These are phyloP conservation scores for Citrus sp. DNA, from an alignment of 345 rosid species.

Conservation along the genomic window DNA sequence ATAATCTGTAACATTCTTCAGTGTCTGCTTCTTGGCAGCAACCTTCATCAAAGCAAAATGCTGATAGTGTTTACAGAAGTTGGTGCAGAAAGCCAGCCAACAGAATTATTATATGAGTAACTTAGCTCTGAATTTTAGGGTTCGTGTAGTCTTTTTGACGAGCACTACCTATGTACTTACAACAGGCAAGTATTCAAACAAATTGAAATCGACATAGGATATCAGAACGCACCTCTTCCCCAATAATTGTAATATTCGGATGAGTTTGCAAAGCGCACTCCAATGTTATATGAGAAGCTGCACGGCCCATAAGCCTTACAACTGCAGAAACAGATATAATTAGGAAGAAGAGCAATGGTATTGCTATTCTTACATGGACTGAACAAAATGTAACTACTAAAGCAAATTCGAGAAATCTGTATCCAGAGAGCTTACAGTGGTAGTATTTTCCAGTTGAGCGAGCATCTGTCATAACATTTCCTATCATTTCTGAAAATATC, in stretches of 20 bases:
- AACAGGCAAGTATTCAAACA: neutral
- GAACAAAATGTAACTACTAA: no score
- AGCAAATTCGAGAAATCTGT: neutral
- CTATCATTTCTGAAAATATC: slow-evolving; percentile 44
- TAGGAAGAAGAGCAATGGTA: neutral
- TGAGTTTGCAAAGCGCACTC: slow-evolving; percentile 51
- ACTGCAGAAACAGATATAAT: slow-evolving; percentile 18
- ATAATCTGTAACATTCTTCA: slow-evolving; percentile 41
- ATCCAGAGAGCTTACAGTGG: slow-evolving; percentile 30
- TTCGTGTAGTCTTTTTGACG: neutral
- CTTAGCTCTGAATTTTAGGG: neutral
- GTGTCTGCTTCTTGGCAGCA: slow-evolving; percentile 36
- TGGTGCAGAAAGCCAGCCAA: neutral
- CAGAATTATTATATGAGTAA: neutral
- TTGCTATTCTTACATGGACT: neutral
- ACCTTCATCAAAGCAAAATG: slow-evolving; percentile 18
- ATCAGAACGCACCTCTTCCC: slow-evolving; percentile 37
- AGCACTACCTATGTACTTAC: neutral
- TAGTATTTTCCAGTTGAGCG: slow-evolving; percentile 51
- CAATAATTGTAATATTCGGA: slow-evolving; percentile 39
- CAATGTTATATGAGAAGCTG: slow-evolving; percentile 46
- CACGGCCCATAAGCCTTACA: slow-evolving; percentile 47
- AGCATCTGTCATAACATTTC: slow-evolving; percentile 46
- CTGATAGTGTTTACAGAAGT: neutral
- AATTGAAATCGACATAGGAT: neutral